These are phyloP conservation scores for Syncephalis plumigaleata DNA, from an alignment of 371 early-diverging fungal genomes.

Conservation along the genomic window DNA sequence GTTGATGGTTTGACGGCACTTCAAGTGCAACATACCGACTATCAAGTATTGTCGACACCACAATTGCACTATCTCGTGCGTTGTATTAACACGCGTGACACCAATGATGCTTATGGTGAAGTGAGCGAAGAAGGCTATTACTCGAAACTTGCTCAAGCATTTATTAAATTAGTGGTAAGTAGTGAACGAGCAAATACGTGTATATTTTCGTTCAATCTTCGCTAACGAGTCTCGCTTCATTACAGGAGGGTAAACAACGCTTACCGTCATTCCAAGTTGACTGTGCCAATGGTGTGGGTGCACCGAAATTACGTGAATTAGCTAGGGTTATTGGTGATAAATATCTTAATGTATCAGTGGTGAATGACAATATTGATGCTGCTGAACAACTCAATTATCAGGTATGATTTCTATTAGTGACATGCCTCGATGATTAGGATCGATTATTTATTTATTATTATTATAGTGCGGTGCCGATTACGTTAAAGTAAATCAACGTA, in stretches of 20 bases:
- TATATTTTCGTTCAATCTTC: not conserved
- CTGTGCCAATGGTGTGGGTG: slow-evolving; percentile 95
- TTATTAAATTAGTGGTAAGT: slow-evolving; percentile 40
- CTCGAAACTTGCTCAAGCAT: slow-evolving; percentile 71
- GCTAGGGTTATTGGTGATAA: slow-evolving; percentile 40
- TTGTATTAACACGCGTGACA: slow-evolving; percentile 62
- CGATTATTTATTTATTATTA: not conserved
- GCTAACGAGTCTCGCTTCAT: not conserved
- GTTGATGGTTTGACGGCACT: slow-evolving; percentile 62
- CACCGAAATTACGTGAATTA: slow-evolving; percentile 73
- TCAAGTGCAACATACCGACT: slow-evolving; percentile 50
- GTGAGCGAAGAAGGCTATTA: slow-evolving; percentile 87
- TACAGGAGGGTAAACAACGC: slow-evolving; percentile 40
- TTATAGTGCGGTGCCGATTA: slow-evolving; percentile 90
- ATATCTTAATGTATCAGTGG: slow-evolving; percentile 35
- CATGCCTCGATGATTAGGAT: not conserved
- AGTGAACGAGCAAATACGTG: slow-evolving; percentile 19
- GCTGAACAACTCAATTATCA: slow-evolving; percentile 67
- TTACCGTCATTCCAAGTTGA: slow-evolving; percentile 65
- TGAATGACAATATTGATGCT: slow-evolving; percentile 51
- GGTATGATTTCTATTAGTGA: slow-evolving; percentile 19
- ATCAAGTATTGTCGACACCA: slow-evolving; percentile 92
- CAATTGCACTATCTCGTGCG: slow-evolving; percentile 93
- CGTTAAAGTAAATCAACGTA: slow-evolving; percentile 80
- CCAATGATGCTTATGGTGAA: slow-evolving; percentile 74